Conservation (phyloP, 148 eudicot genomes). For the Cornus kousa region DNA sequence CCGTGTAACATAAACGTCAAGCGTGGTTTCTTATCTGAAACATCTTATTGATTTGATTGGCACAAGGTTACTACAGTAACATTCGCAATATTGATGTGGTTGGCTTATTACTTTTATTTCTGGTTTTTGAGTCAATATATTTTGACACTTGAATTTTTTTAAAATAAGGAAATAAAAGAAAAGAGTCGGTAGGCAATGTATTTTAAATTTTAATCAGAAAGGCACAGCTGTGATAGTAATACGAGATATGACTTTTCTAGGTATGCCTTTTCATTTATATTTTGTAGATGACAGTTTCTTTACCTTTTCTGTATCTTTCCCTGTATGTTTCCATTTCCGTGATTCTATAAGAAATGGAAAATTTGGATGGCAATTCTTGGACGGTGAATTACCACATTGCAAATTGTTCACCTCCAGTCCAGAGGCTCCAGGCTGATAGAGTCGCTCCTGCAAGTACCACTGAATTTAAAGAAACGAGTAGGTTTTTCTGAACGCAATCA, state of each 20-base stretch:
- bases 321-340: constrained; percentile 4
- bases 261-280: neutral
- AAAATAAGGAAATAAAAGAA: too few species aligned
- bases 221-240: neutral
- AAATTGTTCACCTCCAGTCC: constrained; percentile 21
- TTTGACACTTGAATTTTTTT: neutral
- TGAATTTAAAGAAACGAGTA: constrained; percentile 45
- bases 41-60: neutral
- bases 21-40: neutral
- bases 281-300: neutral
- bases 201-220: neutral
- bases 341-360: constrained; percentile 22
- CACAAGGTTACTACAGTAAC: neutral
- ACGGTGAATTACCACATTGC: constrained; percentile 13
- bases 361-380: constrained; percentile 9
- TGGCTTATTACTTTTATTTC: neutral
- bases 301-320: neutral
- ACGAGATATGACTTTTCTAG: neutral
- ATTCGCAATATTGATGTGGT: neutral
- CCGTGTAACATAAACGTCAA: too few species aligned
- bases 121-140: neutral
- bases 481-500: constrained; percentile 20
- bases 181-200: too few species aligned
- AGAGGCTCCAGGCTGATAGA: constrained; percentile 2
- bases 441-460: constrained; percentile 23